A percentile compares a stretch with the other conserved stretches of the same genome.
These are phyloP conservation scores for Curvularia spicifera DNA, from an alignment of 2,329 filamentous ascomycete genomes.

Conservation along the genomic window DNA sequence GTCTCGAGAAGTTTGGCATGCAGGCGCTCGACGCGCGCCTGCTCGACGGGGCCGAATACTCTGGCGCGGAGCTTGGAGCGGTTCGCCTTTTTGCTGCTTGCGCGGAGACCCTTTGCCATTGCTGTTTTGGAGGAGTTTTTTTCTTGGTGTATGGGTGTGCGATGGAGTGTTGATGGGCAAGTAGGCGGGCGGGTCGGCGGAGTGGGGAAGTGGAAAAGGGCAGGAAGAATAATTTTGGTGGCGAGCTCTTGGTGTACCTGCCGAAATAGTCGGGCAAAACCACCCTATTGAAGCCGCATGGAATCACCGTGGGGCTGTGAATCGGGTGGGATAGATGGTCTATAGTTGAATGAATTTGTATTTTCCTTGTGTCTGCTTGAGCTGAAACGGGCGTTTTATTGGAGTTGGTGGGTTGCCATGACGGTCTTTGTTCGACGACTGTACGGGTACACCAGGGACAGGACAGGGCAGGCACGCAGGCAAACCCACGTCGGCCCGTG, in stretches of 20 bases:
- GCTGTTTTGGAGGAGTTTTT: constrained; percentile 29
- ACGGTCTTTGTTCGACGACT: too few species aligned
- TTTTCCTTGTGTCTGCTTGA: not conserved
- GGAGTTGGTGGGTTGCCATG: too few species aligned
- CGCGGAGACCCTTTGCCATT: constrained; percentile 89
- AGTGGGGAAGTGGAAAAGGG: constrained; percentile 20
- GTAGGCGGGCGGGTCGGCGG: constrained; percentile 4
- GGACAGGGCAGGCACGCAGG: not conserved
- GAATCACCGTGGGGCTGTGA: too few species aligned
- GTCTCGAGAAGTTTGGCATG: constrained; percentile 85
- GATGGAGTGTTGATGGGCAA: not conserved
- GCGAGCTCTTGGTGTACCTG: constrained; percentile 15
- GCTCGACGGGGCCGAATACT: constrained; percentile 84
- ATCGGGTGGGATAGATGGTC: too few species aligned
- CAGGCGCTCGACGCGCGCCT: constrained; percentile 79
- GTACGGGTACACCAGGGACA: not conserved
- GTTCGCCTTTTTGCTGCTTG: constrained; percentile 82
- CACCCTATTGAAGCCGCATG: too few species aligned
- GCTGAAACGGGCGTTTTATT: too few species aligned
- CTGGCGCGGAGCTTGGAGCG: constrained; percentile 78
- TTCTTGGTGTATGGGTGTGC: not conserved
- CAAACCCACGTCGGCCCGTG: constrained; percentile 21
- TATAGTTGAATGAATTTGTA: too few species aligned
- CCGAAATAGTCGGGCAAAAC: too few species aligned
- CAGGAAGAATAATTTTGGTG: constrained; percentile 31